Evolutionary conservation across 257 asterid genomes (phyloP).

Genomic region (Solanum gracilifrons): DNA sequence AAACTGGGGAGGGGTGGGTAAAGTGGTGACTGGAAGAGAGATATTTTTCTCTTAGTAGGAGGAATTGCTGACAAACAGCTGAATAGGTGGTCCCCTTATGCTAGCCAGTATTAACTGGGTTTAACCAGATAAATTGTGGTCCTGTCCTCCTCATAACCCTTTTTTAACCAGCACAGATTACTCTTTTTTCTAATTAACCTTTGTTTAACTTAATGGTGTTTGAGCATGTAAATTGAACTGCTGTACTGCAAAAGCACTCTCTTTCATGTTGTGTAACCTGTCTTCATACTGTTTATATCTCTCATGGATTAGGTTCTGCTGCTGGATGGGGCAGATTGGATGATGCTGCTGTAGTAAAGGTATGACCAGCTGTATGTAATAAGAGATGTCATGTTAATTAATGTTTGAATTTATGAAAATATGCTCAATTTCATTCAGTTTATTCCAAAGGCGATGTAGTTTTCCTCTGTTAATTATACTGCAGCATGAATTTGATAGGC

Average conservation of each 20-base stretch:
- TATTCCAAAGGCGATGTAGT: background rate
- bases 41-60: background rate
- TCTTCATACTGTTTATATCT: background rate
- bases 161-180: background rate
- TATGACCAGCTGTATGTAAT: conserved; percentile 12
- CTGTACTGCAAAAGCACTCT: background rate
- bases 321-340: conserved; percentile 99
- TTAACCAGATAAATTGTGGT: background rate
- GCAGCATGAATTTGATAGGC: background rate
- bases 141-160: background rate
- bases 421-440: background rate
- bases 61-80: background rate
- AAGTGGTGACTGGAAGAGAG: background rate
- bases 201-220: background rate
- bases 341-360: conserved; percentile 96
- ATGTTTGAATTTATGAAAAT: background rate
- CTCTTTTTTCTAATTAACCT: background rate
- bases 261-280: background rate
- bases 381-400: background rate
- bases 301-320: conserved; percentile 64
- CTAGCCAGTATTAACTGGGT: background rate
- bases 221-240: background rate
- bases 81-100: background rate
- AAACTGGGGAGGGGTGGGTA: background rate
- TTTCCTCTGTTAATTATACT: background rate